These are phyloP conservation scores for Mercurialis annua DNA, from an alignment of 345 rosid species.

Conservation along the genomic window DNA sequence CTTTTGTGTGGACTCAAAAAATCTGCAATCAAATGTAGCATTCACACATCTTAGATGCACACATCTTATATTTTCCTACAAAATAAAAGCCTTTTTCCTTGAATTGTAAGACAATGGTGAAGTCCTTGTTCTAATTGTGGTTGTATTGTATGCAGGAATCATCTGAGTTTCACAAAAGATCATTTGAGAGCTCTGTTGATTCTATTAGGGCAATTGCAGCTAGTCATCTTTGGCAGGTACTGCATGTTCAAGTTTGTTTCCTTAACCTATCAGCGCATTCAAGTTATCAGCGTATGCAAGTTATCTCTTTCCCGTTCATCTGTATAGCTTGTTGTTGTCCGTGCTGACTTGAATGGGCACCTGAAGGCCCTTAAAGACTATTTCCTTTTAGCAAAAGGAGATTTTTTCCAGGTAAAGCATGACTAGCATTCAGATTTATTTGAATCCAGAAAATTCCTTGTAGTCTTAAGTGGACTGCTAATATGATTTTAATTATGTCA, in stretches of 20 bases:
- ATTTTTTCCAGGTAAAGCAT: conserved; percentile 84
- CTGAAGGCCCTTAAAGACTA: conserved; percentile 93
- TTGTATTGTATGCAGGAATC: conserved; percentile 54
- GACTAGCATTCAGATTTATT: not conserved
- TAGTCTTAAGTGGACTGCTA: not conserved
- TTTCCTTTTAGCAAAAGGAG: conserved; percentile 94
- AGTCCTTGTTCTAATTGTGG: conserved; percentile 1
- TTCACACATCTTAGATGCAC: not conserved
- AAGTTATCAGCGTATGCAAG: conserved; percentile 12
- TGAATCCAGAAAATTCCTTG: not conserved
- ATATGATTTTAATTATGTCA: not conserved
- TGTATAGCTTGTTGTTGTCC: conserved; percentile 88
- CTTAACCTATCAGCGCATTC: conserved; percentile 10
- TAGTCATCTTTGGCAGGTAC: conserved; percentile 99
- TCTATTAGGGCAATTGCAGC: conserved; percentile 92
- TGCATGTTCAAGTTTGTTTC: conserved; percentile 20
- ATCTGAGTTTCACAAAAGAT: conserved; percentile 90
- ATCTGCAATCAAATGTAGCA: not conserved
- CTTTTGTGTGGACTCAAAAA: not conserved
- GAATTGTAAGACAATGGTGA: not conserved
- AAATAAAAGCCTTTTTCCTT: not conserved
- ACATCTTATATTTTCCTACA: conserved; percentile 1
- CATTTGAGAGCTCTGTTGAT: conserved; percentile 80
- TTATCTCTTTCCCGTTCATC: conserved; percentile 22
- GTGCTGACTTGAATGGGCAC: conserved; percentile 91